Base-by-base conservation (phyloP, 306 rosid species). In the Castanea sativa region DNA sequence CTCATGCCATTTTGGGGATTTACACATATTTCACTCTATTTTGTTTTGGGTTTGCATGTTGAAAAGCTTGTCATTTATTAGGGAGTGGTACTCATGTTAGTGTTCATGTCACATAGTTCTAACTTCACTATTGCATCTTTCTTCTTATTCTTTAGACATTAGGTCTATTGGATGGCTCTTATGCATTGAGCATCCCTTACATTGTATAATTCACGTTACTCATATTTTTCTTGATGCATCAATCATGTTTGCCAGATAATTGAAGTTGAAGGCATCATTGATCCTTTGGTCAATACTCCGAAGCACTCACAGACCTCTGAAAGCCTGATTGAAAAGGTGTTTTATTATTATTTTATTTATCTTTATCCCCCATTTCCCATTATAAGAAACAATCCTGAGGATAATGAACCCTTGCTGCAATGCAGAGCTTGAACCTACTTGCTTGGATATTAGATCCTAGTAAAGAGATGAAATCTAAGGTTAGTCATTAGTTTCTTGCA, bases 401-500 rank as follows among this genome's bases (percentile, higher is more conserved):
- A 74, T 77, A 73, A 11, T 83, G 73, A 71, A 53, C 78, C n/a
- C 49, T 81, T 78, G 56, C 77, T 87, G 88, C 80, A 79, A 43
- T 71, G 80, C 91, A 94, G 97, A 78, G 90, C 51, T 69, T 94
- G 85, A 80, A 85, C 65, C 77, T 87, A 80, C 88, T 94, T 81
- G 90, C 88, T 25, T 89, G 86, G 87, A 86, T 92, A 80, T 83
- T 90, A 55, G 97, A 94, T 82, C 93, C 97, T 20, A 85, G 86
- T 80, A 88, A 85, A 88, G 93, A 89, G 83, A 87, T 88, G 93
- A 91, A 89, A 75, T 83, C 87, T 82, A 89, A 92, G 97, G 98
- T 94, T 77, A 64, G 90, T 86, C 69, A 75, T 51, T 11, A 73
- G 57, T 55, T 73, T 84, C 69, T 67, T 82, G 76, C 49, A 41